Evolutionary conservation across 805 yeast genomes (phyloP).

Genomic region (Isabelozyma pseudorhagii): DNA sequence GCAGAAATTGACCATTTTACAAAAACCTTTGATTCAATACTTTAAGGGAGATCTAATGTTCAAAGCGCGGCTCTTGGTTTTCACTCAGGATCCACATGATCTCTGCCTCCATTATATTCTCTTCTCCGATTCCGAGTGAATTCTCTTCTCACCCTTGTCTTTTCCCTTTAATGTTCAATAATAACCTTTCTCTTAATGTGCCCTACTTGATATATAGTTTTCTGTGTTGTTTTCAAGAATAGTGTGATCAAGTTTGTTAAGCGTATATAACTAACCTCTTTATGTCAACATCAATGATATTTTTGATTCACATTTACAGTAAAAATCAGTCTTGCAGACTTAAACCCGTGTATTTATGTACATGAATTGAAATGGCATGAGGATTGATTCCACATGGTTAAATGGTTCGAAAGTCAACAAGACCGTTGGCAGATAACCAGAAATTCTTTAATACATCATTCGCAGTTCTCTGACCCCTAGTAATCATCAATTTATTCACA

Average conservation of each 20-base stretch:
- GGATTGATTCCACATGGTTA: not conserved
- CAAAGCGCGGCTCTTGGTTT: not conserved
- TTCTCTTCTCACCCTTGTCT: too few species aligned
- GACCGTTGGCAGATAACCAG: constrained; percentile 63
- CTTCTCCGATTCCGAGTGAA: not conserved
- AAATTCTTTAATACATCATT: constrained; percentile 56
- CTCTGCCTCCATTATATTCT: not conserved
- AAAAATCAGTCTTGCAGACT: constrained; percentile 1
- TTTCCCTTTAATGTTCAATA: too few species aligned
- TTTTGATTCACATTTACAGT: not conserved
- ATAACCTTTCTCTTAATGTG: not conserved
- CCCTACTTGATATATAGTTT: not conserved
- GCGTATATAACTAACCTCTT: not conserved
- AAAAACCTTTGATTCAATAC: constrained; percentile 37
- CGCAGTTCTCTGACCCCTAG: constrained; percentile 65
- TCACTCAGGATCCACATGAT: not conserved
- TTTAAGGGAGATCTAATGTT: constrained; percentile 1
- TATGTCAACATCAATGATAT: not conserved
- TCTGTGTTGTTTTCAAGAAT: not conserved
- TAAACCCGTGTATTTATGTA: not conserved
- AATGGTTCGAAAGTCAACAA: constrained; percentile 35
- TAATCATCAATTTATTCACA: constrained; percentile 52
- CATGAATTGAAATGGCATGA: not conserved
- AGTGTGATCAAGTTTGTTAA: not conserved
- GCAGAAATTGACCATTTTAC: constrained; percentile 61